A percentile compares a stretch with the other conserved stretches of the same genome.
Conservation (phyloP, 2,329 filamentous ascomycete species). For the Alternaria solani region DNA sequence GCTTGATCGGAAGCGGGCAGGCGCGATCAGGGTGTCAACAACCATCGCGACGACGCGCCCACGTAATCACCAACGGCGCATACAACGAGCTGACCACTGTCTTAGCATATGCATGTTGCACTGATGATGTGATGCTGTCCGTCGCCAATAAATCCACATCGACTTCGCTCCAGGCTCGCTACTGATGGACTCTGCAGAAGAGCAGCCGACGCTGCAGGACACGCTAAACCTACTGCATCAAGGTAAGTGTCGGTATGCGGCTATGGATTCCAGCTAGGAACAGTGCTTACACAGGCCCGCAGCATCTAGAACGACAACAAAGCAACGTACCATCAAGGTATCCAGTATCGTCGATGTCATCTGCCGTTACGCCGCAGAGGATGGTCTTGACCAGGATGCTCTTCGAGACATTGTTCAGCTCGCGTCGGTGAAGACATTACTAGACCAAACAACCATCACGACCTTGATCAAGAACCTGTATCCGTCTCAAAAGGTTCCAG, state of each 20-base stretch:
- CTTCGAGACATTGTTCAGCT: conserved; percentile 72
- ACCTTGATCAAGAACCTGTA: conserved; percentile 78
- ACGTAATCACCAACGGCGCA: conserved; percentile 13
- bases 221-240: conserved; percentile 48
- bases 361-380: conserved; percentile 69
- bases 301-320: conserved; percentile 62
- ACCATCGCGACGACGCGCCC: conserved; percentile 35
- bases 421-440: conserved; percentile 69
- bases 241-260: conserved; percentile 38
- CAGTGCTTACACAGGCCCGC: conserved; percentile 32
- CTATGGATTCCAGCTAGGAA: conserved; percentile 16
- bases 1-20: conserved; percentile 37
- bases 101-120: conserved; percentile 31
- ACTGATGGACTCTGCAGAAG: conserved; percentile 41
- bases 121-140: conserved; percentile 42
- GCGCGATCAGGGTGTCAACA: conserved; percentile 40
- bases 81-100: conserved; percentile 34
- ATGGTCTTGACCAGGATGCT: conserved; percentile 69
- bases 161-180: conserved; percentile 9
- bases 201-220: conserved; percentile 42
- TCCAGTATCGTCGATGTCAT: conserved; percentile 71
- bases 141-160: conserved; percentile 34
- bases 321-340: conserved; percentile 69
- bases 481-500: conserved; percentile 70
- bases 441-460: conserved; percentile 78